Percentiles rank a stretch among this genome's conserved stretches.
phyloP scores from a whole-genome alignment of 73 alveolate species.

The Uronychia setigera region DNA sequence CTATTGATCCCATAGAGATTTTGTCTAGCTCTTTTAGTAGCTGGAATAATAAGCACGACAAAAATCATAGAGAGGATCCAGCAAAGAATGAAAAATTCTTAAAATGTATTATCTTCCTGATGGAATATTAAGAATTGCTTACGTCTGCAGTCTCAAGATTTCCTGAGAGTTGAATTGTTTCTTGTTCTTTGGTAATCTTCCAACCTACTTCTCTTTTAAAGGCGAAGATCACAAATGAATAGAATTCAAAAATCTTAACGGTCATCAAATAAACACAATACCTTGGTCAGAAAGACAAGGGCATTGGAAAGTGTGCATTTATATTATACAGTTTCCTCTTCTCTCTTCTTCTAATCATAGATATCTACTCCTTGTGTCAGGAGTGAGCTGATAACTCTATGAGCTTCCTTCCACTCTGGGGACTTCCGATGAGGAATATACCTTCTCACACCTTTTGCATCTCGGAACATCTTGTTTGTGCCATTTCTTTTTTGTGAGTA shows the following conservation, averaged over 20 bases:
- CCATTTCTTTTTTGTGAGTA: background rate
- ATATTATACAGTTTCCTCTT: background rate
- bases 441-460: background rate
- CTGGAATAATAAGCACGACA: conserved; percentile 18
- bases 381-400: background rate
- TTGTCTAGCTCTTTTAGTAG: conserved; percentile 30
- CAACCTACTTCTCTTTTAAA: conserved; percentile 20
- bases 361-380: background rate
- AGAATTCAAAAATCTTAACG: background rate
- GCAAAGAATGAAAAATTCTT: conserved; percentile 10
- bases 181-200: background rate
- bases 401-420: background rate
- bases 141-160: conserved; percentile 9
- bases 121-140: no score
- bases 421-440: background rate
- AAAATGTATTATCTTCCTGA: background rate
- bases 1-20: background rate
- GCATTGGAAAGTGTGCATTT: background rate
- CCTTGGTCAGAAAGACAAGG: background rate
- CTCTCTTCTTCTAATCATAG: background rate
- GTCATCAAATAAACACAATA: background rate
- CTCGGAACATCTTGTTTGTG: background rate
- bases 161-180: background rate
- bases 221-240: conserved; percentile 10
- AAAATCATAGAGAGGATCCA: background rate